Conservation (phyloP, 2,329 filamentous ascomycete genomes). For the Cladorrhinum sp. region DNA sequence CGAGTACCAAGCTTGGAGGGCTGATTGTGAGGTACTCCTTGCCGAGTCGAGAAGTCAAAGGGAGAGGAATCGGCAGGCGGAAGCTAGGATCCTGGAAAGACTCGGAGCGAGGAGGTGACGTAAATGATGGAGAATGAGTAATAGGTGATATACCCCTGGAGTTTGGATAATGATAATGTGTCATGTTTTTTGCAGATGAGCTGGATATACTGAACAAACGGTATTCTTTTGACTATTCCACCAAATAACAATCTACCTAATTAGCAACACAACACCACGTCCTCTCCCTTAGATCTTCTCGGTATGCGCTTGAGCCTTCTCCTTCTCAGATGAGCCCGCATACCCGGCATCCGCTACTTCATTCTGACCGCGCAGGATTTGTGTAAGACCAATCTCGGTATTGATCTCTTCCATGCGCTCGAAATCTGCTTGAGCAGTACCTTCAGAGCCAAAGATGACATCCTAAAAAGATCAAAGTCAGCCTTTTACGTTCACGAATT, state of each 20-base stretch:
- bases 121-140: too few relatives aligned
- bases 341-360: background rate
- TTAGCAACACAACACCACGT: too few relatives aligned
- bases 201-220: too few relatives aligned
- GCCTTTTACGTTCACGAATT: background rate
- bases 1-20: slow-evolving; percentile 2
- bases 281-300: slow-evolving; percentile 11
- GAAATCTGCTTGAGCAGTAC: slow-evolving; percentile 63
- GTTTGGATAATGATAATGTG: too few relatives aligned
- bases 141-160: background rate
- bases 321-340: background rate
- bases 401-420: slow-evolving; percentile 74
- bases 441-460: slow-evolving; percentile 63
- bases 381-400: slow-evolving; percentile 60
- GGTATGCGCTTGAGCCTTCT: background rate
- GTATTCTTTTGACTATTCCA: too few relatives aligned
- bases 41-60: background rate
- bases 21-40: background rate
- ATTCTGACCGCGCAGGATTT: slow-evolving; percentile 34
- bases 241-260: too few relatives aligned
- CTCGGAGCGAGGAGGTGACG: background rate
- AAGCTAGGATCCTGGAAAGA: background rate
- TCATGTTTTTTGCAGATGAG: too few relatives aligned
- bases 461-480: slow-evolving; percentile 42
- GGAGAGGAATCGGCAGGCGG: background rate